A percentile compares a stretch with the other conserved stretches of the same genome.
Conservation (phyloP, 805 yeast genomes). For the Candida krabiensis region DNA sequence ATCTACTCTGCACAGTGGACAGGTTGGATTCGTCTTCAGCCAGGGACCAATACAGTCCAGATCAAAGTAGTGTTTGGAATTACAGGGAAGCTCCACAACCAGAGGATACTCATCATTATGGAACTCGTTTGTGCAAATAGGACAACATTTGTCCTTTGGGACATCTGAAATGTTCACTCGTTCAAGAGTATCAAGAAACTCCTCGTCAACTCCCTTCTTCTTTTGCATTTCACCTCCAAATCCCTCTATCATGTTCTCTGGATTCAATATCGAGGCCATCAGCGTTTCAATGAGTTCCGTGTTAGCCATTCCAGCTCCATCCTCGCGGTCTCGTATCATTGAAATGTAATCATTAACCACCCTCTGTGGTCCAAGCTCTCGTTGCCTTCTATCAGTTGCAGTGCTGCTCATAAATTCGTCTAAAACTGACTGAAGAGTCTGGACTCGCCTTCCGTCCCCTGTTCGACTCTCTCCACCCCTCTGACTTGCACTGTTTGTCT, state of each 20-base stretch:
- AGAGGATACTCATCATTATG: conserved; percentile 75
- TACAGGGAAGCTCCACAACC: conserved; percentile 74
- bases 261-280: conserved; percentile 10
- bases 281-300: conserved; percentile 12
- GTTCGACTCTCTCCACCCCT: background rate
- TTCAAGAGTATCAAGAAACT: conserved; percentile 74
- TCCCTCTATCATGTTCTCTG: conserved; percentile 8
- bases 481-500: background rate
- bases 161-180: conserved; percentile 51
- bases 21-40: conserved; percentile 70
- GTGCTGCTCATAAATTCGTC: conserved; percentile 7
- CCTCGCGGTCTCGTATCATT: conserved; percentile 6
- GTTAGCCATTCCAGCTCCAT: background rate
- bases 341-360: conserved; percentile 10
- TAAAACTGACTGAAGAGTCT: conserved; percentile 8
- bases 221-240: conserved; percentile 2
- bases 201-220: conserved; percentile 58
- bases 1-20: conserved; percentile 85
- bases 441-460: conserved; percentile 2
- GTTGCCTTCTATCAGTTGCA: background rate
- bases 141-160: conserved; percentile 61
- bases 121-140: conserved; percentile 79
- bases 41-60: conserved; percentile 90
- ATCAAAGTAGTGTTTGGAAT: conserved; percentile 70
- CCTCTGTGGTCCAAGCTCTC: background rate